Evolutionary conservation across 176 grass and related monocot species (phyloP), one percentile per base, ranked within the genome.

Genomic region (Saccharum officinarum): DNA sequence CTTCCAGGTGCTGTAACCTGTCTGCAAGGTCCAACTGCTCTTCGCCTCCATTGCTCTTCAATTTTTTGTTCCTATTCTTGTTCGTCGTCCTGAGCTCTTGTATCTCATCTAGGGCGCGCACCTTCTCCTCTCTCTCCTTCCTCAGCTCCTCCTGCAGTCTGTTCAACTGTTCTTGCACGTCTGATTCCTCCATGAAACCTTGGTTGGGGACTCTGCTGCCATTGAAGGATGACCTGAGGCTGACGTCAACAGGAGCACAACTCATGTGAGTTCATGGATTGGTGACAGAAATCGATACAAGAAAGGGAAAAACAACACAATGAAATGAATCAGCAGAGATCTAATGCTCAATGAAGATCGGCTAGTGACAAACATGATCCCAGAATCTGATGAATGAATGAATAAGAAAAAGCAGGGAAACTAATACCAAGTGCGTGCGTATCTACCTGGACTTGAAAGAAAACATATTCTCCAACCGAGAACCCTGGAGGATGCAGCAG

Each of bases 81-180:
- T 63, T 87, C 50, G 34, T 87, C 83, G 52, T 85, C 85, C 69
- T 85, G n/a, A 94, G 20, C 47, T 77, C 86, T 23, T 57, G 61
- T 40, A 92, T 77, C 80, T 91, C 84, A 50, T 96, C 78, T 61
- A 99, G 52, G 33, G 84, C 86, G 14, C 28, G 59, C 1, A 25
- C 57, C 73, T 94, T 97, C 62, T 92, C 90, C 31, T 84, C 66
- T 74, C 87, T 91, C 78, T 92, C 92, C 83, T 84, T 91, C 40
- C 78, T 76, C 66, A 99, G 79, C 41, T 99, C 97, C 41, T 94
- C 93, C 64, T 91, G 84, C 38, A 96, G 78, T 70, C 86, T 89
- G 38, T 26, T 80, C 60, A 94, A 67, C 77, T 92, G 84, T 40
- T 89, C 78, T 47, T 80, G 84, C 75, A 88, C 23, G 37, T 94